Evolutionary conservation across 2,329 filamentous ascomycete genomes (phyloP).

Genomic region (Stenocarpella maydis): DNA sequence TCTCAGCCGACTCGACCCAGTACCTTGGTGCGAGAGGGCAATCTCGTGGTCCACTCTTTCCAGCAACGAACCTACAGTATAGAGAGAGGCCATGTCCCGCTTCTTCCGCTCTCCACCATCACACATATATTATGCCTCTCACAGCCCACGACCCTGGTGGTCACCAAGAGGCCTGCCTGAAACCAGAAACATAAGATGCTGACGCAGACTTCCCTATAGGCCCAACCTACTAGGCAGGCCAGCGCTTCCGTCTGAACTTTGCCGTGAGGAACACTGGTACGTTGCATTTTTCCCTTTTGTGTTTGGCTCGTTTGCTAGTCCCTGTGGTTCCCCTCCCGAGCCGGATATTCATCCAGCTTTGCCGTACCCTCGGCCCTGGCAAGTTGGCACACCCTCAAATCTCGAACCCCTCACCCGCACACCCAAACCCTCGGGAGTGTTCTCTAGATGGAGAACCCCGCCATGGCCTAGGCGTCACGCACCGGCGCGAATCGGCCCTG

Average conservation of each 20-base stretch:
- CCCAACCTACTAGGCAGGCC: slow-evolving; percentile 12
- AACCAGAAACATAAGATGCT: slow-evolving; percentile 18
- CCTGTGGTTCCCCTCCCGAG: slow-evolving; percentile 11
- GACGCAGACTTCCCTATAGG: slow-evolving; percentile 25
- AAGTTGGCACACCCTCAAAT: slow-evolving; percentile 28
- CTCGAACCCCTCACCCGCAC: slow-evolving; percentile 31
- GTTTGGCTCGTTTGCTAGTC: not conserved
- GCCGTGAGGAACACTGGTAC: slow-evolving; percentile 29
- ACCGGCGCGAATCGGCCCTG: slow-evolving; percentile 31
- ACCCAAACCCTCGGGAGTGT: slow-evolving; percentile 35
- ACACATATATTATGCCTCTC: not conserved
- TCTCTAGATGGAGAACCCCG: slow-evolving; percentile 24
- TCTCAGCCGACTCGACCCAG: slow-evolving; percentile 1
- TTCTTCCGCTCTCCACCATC: not conserved
- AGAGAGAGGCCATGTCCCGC: not conserved
- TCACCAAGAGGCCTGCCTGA: not conserved
- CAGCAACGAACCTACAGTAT: not conserved
- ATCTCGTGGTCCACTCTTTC: not conserved
- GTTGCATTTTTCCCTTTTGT: slow-evolving; percentile 25
- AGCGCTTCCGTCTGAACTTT: not conserved
- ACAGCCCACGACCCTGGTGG: not conserved
- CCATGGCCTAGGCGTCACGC: slow-evolving; percentile 21
- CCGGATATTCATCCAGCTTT: slow-evolving; percentile 14
- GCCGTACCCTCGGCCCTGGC: slow-evolving; percentile 11
- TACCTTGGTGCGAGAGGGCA: not conserved